Evolutionary conservation across 805 yeast species (phyloP).

Genomic region (Starmerella stellata): DNA sequence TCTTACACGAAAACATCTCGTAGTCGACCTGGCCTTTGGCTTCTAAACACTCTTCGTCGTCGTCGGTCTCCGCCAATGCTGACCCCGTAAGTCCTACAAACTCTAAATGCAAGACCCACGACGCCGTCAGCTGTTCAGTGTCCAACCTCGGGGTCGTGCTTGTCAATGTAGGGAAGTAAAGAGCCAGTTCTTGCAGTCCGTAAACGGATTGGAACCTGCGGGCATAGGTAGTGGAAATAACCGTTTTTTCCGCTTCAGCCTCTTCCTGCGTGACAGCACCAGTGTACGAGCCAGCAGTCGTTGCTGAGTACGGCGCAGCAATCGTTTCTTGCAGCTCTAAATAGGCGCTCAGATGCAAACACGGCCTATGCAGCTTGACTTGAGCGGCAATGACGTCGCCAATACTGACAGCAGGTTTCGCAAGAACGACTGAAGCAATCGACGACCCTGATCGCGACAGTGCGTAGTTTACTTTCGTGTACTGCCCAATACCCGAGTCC

Average conservation of each 20-base stretch:
- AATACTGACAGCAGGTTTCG: conserved; percentile 23
- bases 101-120: conserved; percentile 15
- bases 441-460: conserved; percentile 28
- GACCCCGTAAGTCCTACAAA: conserved; percentile 14
- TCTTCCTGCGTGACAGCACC: conserved; percentile 2
- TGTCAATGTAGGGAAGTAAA: conserved; percentile 14
- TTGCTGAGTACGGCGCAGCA: conserved; percentile 16
- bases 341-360: conserved; percentile 27
- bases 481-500: neutral
- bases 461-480: conserved; percentile 20
- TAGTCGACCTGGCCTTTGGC: conserved; percentile 15
- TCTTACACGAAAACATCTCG: conserved; percentile 13
- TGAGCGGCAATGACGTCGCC: conserved; percentile 31
- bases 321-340: conserved; percentile 25
- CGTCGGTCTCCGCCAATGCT: conserved; percentile 7
- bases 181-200: conserved; percentile 12
- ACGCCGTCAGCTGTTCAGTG: conserved; percentile 13
- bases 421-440: conserved; percentile 25
- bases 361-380: conserved; percentile 24
- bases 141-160: conserved; percentile 13
- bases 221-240: conserved; percentile 11
- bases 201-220: conserved; percentile 11
- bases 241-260: too few relatives aligned
- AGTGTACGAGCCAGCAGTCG: conserved; percentile 2
- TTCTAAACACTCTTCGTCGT: conserved; percentile 9